phyloP scores from a whole-genome alignment of 495 filamentous ascomycete genomes.

The Penicillium taxi region DNA sequence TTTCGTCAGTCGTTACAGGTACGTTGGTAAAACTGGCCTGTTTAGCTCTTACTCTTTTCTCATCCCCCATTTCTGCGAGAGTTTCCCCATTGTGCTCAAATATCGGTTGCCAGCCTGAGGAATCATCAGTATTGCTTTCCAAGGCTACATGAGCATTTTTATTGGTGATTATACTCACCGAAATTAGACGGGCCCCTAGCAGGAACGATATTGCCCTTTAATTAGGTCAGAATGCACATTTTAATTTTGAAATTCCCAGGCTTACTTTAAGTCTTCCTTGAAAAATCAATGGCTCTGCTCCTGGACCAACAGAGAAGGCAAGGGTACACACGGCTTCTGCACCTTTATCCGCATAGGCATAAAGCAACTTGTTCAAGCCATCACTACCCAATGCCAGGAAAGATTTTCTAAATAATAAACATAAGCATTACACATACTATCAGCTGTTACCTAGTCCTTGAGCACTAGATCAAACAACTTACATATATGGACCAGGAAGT shows the following conservation, averaged over 20 bases:
- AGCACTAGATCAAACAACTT: conserved; percentile 17
- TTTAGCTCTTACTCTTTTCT: conserved; percentile 45
- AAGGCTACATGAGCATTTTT: neutral
- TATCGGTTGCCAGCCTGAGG: conserved; percentile 77
- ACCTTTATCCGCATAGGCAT: conserved; percentile 72
- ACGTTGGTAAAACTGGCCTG: neutral
- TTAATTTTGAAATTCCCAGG: neutral
- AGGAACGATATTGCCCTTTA: conserved; percentile 43
- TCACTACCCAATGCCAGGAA: conserved; percentile 72
- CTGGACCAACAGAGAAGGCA: conserved; percentile 71
- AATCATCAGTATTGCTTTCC: conserved; percentile 11
- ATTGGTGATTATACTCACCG: conserved; percentile 36
- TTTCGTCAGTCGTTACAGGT: conserved; percentile 9
- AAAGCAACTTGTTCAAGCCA: conserved; percentile 73
- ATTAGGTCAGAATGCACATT: neutral
- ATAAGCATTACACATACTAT: neutral
- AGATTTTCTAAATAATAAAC: conserved; percentile 57
- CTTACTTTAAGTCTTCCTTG: conserved; percentile 58
- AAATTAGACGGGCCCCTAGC: conserved; percentile 53
- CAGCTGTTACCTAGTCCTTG: neutral
- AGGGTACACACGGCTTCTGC: conserved; percentile 89
- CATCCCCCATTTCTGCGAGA: conserved; percentile 86
- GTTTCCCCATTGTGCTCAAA: conserved; percentile 86
- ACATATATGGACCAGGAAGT: conserved; percentile 88
- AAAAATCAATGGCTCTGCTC: conserved; percentile 67